Conservation (phyloP, 352 stramenopile species). For the Phytophthora tubulina region DNA sequence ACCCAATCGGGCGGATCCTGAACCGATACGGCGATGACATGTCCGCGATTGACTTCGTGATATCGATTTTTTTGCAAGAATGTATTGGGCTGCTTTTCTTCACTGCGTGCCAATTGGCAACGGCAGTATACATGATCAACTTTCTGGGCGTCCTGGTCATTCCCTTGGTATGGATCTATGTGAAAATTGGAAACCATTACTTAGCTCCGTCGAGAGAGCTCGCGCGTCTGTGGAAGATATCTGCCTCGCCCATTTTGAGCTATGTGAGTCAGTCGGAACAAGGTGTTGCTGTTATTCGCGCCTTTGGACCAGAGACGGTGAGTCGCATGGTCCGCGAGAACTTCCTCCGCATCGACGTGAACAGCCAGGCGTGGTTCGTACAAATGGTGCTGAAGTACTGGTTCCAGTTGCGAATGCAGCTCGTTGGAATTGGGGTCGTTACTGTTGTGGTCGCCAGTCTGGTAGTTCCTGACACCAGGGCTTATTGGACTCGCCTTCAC, state of each 20-base stretch:
- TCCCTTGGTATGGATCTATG: conserved; percentile 85
- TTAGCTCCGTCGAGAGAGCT: conserved; percentile 54
- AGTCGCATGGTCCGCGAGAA: conserved; percentile 37
- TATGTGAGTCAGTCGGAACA: conserved; percentile 42
- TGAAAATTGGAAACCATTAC: conserved; percentile 52
- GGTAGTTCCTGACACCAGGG: conserved; percentile 56
- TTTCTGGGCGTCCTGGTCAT: conserved; percentile 79
- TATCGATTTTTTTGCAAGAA: conserved; percentile 40
- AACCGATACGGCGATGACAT: conserved; percentile 93
- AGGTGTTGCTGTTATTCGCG: conserved; percentile 48
- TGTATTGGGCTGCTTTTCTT: conserved; percentile 74
- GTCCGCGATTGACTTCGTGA: conserved; percentile 86
- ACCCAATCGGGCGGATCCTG: conserved; percentile 88
- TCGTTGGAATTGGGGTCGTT: conserved; percentile 52
- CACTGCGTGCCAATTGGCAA: conserved; percentile 76
- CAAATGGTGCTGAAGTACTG: conserved; percentile 44
- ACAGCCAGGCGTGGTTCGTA: conserved; percentile 39
- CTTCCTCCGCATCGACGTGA: conserved; percentile 42
- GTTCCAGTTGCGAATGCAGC: conserved; percentile 42
- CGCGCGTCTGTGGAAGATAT: conserved; percentile 46
- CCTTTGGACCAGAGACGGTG: conserved; percentile 45
- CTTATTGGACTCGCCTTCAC: conserved; percentile 88
- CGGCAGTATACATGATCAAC: conserved; percentile 81
- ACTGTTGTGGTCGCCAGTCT: conserved; percentile 50
- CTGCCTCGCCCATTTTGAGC: conserved; percentile 54